A percentile compares a stretch with the other conserved stretches of the same genome.
These are phyloP conservation scores for Epithemia pelagica DNA, from an alignment of 108 stramenopile genomes.

Conservation along the genomic window DNA sequence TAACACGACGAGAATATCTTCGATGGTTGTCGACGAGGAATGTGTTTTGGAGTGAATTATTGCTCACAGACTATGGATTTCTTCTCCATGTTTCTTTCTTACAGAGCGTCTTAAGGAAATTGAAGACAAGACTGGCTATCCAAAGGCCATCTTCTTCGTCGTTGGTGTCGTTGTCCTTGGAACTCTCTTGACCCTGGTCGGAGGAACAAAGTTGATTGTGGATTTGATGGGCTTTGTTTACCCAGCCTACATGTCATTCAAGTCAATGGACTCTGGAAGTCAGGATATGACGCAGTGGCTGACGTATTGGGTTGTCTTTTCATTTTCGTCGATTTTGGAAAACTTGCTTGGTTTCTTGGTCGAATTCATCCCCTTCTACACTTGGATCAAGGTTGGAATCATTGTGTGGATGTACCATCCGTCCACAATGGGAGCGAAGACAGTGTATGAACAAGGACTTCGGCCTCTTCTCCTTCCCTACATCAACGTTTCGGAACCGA, in stretches of 20 bases:
- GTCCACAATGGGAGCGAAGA: conserved; percentile 60
- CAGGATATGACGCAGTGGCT: conserved; percentile 88
- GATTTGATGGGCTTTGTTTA: conserved; percentile 90
- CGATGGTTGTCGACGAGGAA: no score
- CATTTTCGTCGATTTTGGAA: conserved; percentile 67
- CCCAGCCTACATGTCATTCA: conserved; percentile 97
- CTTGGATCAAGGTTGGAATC: conserved; percentile 63
- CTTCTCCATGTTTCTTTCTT: no score
- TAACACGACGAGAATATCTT: no score
- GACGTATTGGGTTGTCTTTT: conserved; percentile 96
- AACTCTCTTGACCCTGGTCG: conserved; percentile 36
- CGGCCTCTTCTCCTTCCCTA: conserved; percentile 54
- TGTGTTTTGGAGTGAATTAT: no score
- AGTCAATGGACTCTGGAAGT: conserved; percentile 80
- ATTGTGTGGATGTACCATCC: conserved; percentile 85
- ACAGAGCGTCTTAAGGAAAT: conserved; percentile 70
- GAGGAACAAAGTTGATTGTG: conserved; percentile 75
- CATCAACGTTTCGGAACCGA: conserved; percentile 17
- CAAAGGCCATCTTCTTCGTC: conserved; percentile 71
- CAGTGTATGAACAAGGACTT: conserved; percentile 63
- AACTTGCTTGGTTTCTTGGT: conserved; percentile 35
- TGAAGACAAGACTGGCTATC: conserved; percentile 71
- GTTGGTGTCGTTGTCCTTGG: conserved; percentile 26
- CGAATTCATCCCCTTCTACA: conserved; percentile 73
- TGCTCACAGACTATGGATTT: no score